Evolutionary conservation across 805 yeast genomes (phyloP), one percentile per base, ranked within the genome.

Genomic region (Diddensiella santjacobensis): DNA sequence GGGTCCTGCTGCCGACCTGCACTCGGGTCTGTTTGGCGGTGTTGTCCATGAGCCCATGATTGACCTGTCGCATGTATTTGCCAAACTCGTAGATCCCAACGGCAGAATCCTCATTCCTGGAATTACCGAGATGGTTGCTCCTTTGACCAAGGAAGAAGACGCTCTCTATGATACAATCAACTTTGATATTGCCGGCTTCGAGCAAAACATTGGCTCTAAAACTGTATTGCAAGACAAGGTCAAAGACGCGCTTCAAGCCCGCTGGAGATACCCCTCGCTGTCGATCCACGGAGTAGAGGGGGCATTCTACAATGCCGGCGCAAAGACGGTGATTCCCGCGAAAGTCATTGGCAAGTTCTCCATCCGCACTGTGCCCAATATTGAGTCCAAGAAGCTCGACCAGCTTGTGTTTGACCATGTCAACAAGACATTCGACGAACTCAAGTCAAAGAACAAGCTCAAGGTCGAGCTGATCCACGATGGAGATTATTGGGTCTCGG

Each of bases 221-320:
- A 89, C 96, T 40, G 80, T 89, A 31, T 74, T 90, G 51, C 83
- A 83, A 71, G 75, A 80, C 54, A 76, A 77, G 66, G 87, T 88
- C 70, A 82, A 88, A 71, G 84, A 83, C 51, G 89, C 95, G 51
- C 78, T 93, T 61, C 91, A 89, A 85, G 97, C 90, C 70, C 83
- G 99, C 78, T 93, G 99, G 99, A 84, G 99, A 77, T 89, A 76
- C 71, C 99, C 99, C 48, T 88, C 98, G 4, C 75, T 93, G 61
- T 90, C 98, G 2, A 69, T 93, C 57, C 99, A 93, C 70, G 99
- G 99, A 58, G 78, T 93, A 48, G 99, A 93, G 71, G 99, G 99
- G 55, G 99, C 98, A 3, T 93, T 93, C 69, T 83, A 84, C 42
- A 91, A 86, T 39, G 78, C 85, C 41, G 99, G 99, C 56, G 99